phyloP scores from a whole-genome alignment of 2,329 filamentous ascomycete genomes.

The Chrysosporium queenslandicum region DNA sequence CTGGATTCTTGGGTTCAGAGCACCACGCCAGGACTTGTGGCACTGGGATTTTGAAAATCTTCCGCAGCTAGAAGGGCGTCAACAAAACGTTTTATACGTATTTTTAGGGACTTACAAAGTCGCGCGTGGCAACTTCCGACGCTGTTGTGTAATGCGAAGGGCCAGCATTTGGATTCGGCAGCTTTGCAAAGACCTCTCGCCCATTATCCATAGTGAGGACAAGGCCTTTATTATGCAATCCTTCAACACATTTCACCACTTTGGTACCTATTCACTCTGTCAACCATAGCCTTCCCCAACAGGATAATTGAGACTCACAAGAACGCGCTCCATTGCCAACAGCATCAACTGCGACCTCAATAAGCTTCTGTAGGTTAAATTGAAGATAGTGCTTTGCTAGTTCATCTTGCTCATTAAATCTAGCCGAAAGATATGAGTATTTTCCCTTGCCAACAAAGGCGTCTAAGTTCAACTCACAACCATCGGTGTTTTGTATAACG shows the following conservation, averaged over 20 bases:
- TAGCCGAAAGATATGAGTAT: background rate
- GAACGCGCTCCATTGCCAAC: no score
- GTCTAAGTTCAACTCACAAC: background rate
- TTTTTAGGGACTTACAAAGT: no score
- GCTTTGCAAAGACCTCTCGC: background rate
- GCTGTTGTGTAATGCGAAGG: background rate
- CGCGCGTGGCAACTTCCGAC: no score
- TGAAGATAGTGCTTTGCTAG: no score
- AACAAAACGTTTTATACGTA: no score
- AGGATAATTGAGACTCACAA: no score
- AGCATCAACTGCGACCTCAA: no score
- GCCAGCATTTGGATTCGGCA: background rate
- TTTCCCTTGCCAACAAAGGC: background rate
- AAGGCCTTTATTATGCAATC: background rate
- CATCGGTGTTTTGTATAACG: background rate
- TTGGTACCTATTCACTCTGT: no score
- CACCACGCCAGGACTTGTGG: slow-evolving; percentile 14
- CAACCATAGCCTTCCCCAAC: no score
- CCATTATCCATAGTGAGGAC: background rate
- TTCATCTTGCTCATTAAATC: background rate
- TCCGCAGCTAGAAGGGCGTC: background rate
- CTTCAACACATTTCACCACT: background rate
- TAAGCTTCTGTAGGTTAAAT: no score
- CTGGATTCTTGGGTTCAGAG: slow-evolving; percentile 13
- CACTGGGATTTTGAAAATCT: slow-evolving; percentile 11